Conservation (phyloP, 2,329 filamentous ascomycete genomes). For the Hypoxylon sp. region DNA sequence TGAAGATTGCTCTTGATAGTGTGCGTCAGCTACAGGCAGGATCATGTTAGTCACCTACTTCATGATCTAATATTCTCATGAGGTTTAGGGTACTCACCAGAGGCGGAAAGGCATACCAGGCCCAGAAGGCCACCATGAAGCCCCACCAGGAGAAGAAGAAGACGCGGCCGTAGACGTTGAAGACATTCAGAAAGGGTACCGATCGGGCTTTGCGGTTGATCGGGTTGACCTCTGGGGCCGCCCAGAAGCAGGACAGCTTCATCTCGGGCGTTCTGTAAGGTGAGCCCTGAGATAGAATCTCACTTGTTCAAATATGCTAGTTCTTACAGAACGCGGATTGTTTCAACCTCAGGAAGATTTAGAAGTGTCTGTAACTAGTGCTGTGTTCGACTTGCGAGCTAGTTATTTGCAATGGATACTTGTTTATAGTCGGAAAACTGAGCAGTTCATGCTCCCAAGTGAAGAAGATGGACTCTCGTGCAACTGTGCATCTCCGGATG, state of each 20-base stretch:
- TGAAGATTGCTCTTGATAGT: conserved; percentile 84
- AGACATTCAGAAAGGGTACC: conserved; percentile 81
- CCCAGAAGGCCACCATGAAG: conserved; percentile 80
- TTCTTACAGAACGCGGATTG: background rate
- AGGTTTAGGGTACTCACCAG: conserved; percentile 65
- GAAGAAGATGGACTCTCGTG: conserved; percentile 20
- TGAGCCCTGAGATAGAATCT: background rate
- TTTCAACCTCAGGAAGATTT: background rate
- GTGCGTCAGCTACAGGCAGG: conserved; percentile 67
- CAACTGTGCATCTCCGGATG: conserved; percentile 47
- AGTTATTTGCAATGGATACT: conserved; percentile 7
- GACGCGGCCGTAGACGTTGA: conserved; percentile 84
- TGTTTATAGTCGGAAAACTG: conserved; percentile 26
- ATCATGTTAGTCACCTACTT: conserved; percentile 37
- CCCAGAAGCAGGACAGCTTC: conserved; percentile 58
- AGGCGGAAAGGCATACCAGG: conserved; percentile 93
- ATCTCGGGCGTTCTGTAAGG: conserved; percentile 40
- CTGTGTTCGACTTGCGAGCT: background rate
- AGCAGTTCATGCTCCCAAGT: conserved; percentile 11
- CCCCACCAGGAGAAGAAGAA: conserved; percentile 79
- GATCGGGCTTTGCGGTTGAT: conserved; percentile 85
- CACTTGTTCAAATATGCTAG: background rate
- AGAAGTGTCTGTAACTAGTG: conserved; percentile 2
- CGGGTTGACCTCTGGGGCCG: conserved; percentile 81
- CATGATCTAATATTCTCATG: background rate